phyloP scores from a whole-genome alignment of 176 grass and related monocot species.

The Thalia dealbata region DNA sequence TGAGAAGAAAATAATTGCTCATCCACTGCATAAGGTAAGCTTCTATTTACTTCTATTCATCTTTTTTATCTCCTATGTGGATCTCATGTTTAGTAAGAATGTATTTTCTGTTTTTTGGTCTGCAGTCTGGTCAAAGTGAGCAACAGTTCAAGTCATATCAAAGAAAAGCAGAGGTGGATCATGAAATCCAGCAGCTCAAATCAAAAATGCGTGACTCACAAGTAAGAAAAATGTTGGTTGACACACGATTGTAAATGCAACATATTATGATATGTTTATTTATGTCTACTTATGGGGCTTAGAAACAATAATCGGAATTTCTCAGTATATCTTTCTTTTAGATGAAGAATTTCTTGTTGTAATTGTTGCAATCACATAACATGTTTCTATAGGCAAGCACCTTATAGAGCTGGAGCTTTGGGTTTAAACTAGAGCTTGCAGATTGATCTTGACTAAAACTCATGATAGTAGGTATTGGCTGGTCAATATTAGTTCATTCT shows the following conservation, averaged over 20 bases:
- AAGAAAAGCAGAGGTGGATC: slow-evolving; percentile 88
- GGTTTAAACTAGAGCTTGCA: no score
- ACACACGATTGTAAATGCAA: neutral
- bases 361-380: no score
- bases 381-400: no score
- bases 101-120: slow-evolving; percentile 6
- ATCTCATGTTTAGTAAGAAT: slow-evolving; percentile 5
- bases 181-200: slow-evolving; percentile 81
- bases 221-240: slow-evolving; percentile 21
- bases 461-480: no score
- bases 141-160: slow-evolving; percentile 81
- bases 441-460: no score
- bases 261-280: neutral
- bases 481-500: no score
- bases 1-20: slow-evolving; percentile 68
- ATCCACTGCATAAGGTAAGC: slow-evolving; percentile 72
- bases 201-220: slow-evolving; percentile 94
- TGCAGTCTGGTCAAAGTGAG: slow-evolving; percentile 82
- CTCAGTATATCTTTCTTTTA: no score
- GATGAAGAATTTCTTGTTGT: no score
- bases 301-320: no score
- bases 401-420: no score
- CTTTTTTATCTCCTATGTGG: slow-evolving; percentile 5
- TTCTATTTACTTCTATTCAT: neutral
- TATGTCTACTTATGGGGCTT: no score